A percentile compares a stretch with the other conserved stretches of the same genome.
phyloP scores from a whole-genome alignment of 345 rosid species.

The Erysimum cheiranthoides region DNA sequence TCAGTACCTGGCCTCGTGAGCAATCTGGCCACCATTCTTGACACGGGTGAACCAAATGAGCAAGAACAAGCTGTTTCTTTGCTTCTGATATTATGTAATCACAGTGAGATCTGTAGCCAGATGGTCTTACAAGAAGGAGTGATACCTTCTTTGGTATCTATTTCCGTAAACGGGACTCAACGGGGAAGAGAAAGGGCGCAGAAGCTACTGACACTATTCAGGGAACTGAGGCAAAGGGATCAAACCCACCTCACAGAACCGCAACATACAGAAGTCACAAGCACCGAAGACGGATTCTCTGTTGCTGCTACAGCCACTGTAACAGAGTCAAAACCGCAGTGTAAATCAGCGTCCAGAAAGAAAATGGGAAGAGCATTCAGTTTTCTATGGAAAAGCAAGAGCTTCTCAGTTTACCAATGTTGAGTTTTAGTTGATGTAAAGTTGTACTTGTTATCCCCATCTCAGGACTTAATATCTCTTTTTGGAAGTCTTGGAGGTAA shows the following conservation, averaged over 20 bases:
- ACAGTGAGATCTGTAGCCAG: constrained; percentile 76
- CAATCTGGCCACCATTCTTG: constrained; percentile 64
- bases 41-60: constrained; percentile 69
- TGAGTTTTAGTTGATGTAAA: constrained; percentile 49
- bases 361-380: constrained; percentile 82
- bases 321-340: constrained; percentile 64
- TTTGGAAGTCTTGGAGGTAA: constrained; percentile 40
- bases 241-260: constrained; percentile 49
- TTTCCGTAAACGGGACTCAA: constrained; percentile 80
- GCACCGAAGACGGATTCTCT: constrained; percentile 42
- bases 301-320: constrained; percentile 39
- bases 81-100: constrained; percentile 70
- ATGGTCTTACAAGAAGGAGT: constrained; percentile 96
- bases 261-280: constrained; percentile 39
- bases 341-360: constrained; percentile 73
- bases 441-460: constrained; percentile 39
- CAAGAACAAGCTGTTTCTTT: constrained; percentile 89
- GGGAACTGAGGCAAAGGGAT: constrained; percentile 89
- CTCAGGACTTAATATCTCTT: constrained; percentile 32
- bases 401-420: constrained; percentile 70
- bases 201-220: constrained; percentile 81
- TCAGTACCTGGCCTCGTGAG: constrained; percentile 66
- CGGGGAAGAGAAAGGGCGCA: constrained; percentile 86
- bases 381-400: constrained; percentile 87
- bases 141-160: constrained; percentile 92